Evolutionary conservation across 106 monocot species (phyloP).

Genomic region (Cymbidium sinense): DNA sequence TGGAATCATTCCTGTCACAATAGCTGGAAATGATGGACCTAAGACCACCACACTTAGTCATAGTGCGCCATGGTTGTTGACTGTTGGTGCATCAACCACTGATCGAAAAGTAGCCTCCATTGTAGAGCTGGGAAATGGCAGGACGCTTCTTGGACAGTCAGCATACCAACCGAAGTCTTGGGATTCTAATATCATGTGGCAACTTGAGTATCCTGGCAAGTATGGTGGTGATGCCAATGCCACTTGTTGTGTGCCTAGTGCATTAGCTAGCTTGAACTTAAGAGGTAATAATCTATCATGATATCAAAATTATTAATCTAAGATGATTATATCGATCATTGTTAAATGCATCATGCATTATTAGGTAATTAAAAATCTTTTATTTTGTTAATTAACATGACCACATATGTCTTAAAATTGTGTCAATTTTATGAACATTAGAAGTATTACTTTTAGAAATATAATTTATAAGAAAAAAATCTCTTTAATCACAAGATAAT

Average conservation of each 20-base stretch:
- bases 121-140: constrained; percentile 20
- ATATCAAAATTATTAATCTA: too few species aligned
- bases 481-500: too few species aligned
- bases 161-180: not conserved
- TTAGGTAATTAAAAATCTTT: too few species aligned
- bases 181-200: not conserved
- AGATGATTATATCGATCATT: too few species aligned
- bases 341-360: too few species aligned
- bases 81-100: constrained; percentile 21
- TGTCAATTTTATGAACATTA: too few species aligned
- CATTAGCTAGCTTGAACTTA: not conserved
- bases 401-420: too few species aligned
- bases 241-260: not conserved
- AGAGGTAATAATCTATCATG: not conserved
- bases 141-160: constrained; percentile 10
- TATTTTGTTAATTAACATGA: too few species aligned
- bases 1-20: constrained; percentile 6
- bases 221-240: not conserved
- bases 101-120: constrained; percentile 13
- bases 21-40: constrained; percentile 27
- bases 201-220: constrained; percentile 12
- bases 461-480: too few species aligned
- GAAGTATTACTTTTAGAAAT: too few species aligned
- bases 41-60: not conserved
- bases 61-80: constrained; percentile 32